Evolutionary conservation across 306 rosid species (phyloP), one percentile per base, ranked within the genome.

Genomic region (Glycine tomentella): DNA sequence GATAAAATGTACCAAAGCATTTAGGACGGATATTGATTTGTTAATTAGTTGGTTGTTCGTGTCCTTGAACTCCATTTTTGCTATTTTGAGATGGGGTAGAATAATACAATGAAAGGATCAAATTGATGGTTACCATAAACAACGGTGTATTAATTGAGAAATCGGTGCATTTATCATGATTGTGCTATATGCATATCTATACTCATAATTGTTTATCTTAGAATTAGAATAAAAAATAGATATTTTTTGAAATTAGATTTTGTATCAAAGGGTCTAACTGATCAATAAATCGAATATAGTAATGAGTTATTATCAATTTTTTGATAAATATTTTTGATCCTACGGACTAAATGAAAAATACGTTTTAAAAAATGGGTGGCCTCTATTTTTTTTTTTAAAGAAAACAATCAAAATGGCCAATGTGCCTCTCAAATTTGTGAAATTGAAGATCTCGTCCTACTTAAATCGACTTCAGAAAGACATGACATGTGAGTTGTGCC

Each of bases 211-310:
- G 57, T 1, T 8, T 8, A 2, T 73, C 51, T 74, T 5, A 74
- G 16, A 42, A 74, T 42, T 56, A 16, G 9, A 53, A 72, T 36
- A 34, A 59, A 75, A 57, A 44, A 76, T 44, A 25, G 31, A 25
- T 25, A 25, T 25, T 25, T 25, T 25, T 25, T 25, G 1, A 25
- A 25, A 25, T 2, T 25, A 25, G 1, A 0, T 25, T 25, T 25
- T 25, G 31, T 1, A 25, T 25, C 31, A 25, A 25, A 25, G 2
- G 31, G 2, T 25, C 31, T 25, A 25, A 25, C 31, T 25, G 1
- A 25, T 25, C 31, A 25, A 25, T 25, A 25, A 25, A 25, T 25
- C 1, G 2, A 25, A 25, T 2, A 2, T 25, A 25, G 31, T 2
- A 25, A 1, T 25, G 31, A 25, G 31, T 25, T 25, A 25, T 25